These are phyloP conservation scores for Tetradesmus lagerheimii DNA, from an alignment of 139 green algal species.

Conservation along the genomic window DNA sequence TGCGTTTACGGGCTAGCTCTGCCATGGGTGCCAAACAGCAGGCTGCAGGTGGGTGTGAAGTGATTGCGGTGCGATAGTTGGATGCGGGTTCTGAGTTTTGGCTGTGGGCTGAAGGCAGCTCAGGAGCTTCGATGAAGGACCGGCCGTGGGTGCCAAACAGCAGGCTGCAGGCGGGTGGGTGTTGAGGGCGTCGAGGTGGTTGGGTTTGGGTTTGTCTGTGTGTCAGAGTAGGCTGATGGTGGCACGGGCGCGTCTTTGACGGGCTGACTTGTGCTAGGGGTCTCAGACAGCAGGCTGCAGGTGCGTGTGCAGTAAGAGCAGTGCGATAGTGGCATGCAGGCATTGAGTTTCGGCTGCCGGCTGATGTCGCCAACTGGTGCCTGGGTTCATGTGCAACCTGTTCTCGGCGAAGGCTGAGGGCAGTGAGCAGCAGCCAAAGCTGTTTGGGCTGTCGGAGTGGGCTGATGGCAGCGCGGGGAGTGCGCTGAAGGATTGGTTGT, in stretches of 20 bases:
- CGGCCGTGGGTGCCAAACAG: too few species aligned
- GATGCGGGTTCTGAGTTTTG: too few species aligned
- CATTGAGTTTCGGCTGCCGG: neutral
- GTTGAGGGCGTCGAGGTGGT: too few species aligned
- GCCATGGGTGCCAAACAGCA: neutral
- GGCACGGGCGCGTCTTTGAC: too few species aligned
- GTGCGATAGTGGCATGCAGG: neutral
- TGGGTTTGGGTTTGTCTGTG: too few species aligned
- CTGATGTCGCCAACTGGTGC: neutral
- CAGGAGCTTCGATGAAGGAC: neutral
- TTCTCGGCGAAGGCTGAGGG: neutral
- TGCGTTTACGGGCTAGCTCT: neutral
- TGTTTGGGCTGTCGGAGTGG: conserved; percentile 33
- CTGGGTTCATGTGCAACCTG: conserved; percentile 28
- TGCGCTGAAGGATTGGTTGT: neutral
- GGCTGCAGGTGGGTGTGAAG: neutral
- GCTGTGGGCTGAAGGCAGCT: too few species aligned
- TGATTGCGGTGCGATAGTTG: too few species aligned
- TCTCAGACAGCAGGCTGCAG: neutral
- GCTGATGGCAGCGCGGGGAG: conserved; percentile 3
- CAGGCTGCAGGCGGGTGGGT: too few species aligned
- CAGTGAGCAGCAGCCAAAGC: neutral
- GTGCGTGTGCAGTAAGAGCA: too few species aligned
- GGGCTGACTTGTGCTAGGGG: too few species aligned
- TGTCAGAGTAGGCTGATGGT: too few species aligned